A percentile compares a stretch with the other conserved stretches of the same genome.
phyloP scores from a whole-genome alignment of 768 basidiomycete species.

The Calvatia gigantea region DNA sequence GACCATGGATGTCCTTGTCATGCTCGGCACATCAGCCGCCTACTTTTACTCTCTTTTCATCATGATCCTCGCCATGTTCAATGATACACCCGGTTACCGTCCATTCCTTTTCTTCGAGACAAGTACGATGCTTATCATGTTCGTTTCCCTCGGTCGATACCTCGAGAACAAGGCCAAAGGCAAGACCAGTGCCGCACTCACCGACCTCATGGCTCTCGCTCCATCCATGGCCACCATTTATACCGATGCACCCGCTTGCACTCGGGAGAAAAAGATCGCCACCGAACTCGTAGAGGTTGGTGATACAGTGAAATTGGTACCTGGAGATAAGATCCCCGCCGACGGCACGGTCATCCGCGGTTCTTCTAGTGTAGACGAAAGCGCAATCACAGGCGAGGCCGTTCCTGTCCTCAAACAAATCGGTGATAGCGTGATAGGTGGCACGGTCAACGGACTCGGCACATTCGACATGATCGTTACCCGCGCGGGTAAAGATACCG shows the following conservation, averaged over 20 bases:
- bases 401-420: slow-evolving; percentile 80
- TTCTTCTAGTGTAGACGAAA: slow-evolving; percentile 89
- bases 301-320: slow-evolving; percentile 90
- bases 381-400: slow-evolving; percentile 94
- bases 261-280: slow-evolving; percentile 84
- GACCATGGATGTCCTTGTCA: slow-evolving; percentile 98
- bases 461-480: slow-evolving; percentile 96
- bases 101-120: slow-evolving; percentile 97
- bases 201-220: slow-evolving; percentile 92
- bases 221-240: slow-evolving; percentile 97
- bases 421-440: slow-evolving; percentile 89
- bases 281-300: slow-evolving; percentile 95
- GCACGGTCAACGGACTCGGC: slow-evolving; percentile 96
- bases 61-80: slow-evolving; percentile 64
- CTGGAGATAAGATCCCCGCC: slow-evolving; percentile 94
- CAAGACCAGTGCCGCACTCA: slow-evolving; percentile 93
- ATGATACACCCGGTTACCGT: slow-evolving; percentile 60
- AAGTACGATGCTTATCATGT: slow-evolving; percentile 97
- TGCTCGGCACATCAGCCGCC: slow-evolving; percentile 91
- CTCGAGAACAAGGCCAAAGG: slow-evolving; percentile 97
- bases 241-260: slow-evolving; percentile 76
- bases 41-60: slow-evolving; percentile 83
- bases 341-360: slow-evolving; percentile 90
- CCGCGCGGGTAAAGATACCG: slow-evolving; percentile 94
- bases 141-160: slow-evolving; percentile 92